phyloP scores from a whole-genome alignment of 176 grass and related monocot genomes.

The Secale cereale region DNA sequence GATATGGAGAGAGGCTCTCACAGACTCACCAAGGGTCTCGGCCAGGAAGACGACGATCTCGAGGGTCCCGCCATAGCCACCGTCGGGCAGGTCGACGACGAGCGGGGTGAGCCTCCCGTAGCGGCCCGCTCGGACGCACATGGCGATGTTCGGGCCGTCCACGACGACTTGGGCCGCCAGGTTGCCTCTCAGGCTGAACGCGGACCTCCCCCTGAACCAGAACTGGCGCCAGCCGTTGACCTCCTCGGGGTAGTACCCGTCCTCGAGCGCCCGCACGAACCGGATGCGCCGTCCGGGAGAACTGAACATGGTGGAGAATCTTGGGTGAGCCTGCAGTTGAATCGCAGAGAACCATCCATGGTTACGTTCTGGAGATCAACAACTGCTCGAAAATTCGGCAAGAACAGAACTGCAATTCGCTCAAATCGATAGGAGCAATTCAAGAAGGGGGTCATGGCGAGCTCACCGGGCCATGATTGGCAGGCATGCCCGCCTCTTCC shows the following conservation, averaged over 20 bases:
- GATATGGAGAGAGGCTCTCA: no score
- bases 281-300: neutral
- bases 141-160: neutral
- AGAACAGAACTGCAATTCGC: neutral
- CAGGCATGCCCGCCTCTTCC: no score
- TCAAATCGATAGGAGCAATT: neutral
- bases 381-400: neutral
- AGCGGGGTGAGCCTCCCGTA: constrained; percentile 20
- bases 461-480: neutral
- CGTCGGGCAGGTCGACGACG: constrained; percentile 8
- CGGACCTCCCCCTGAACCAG: neutral
- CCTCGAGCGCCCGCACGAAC: neutral
- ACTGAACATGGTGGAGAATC: neutral
- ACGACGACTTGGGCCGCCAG: neutral
- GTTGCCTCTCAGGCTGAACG: neutral
- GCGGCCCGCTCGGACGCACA: constrained; percentile 9
- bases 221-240: neutral
- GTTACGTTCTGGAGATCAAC: neutral
- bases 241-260: neutral
- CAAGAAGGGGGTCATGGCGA: no score
- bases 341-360: neutral
- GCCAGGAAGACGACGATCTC: neutral
- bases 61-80: neutral
- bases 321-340: neutral
- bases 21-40: neutral